Evolutionary conservation across 208 protist genomes (phyloP).

Genomic region (Herpetomonas tarakana): DNA sequence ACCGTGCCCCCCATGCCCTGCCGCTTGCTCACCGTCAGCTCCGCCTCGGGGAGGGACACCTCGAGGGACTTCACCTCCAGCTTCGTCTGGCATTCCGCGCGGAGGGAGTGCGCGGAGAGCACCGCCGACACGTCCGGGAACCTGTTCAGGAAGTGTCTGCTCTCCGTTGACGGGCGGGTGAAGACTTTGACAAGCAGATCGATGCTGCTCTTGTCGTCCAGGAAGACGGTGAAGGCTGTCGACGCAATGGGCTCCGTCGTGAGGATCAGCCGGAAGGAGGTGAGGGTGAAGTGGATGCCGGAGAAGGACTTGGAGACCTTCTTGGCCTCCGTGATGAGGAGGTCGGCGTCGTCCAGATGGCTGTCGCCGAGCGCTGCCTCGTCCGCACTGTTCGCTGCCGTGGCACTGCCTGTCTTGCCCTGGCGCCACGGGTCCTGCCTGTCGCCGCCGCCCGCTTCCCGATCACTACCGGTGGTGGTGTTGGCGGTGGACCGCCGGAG

Average conservation of each 20-base stretch:
- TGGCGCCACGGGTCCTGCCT: neutral
- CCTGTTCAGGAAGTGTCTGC: constrained; percentile 17
- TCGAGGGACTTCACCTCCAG: constrained; percentile 88
- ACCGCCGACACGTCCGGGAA: constrained; percentile 33
- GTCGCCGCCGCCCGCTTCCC: neutral
- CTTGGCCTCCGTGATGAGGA: neutral
- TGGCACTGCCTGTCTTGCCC: neutral
- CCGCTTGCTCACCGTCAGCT: constrained; percentile 39
- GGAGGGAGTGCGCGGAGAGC: constrained; percentile 41
- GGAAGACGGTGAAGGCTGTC: constrained; percentile 61
- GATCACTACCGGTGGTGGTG: neutral
- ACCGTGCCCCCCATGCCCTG: constrained; percentile 17
- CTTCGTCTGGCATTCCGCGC: constrained; percentile 80
- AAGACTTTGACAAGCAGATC: constrained; percentile 49
- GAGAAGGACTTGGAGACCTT: constrained; percentile 10
- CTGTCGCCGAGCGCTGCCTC: neutral
- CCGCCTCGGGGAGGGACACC: constrained; percentile 57
- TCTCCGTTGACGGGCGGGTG: constrained; percentile 2
- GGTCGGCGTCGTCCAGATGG: no score
- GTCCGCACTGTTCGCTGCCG: neutral
- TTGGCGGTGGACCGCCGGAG: constrained; percentile 8
- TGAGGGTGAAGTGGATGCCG: constrained; percentile 61
- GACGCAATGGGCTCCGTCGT: constrained; percentile 64
- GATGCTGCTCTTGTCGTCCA: constrained; percentile 53
- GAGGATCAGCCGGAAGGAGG: constrained; percentile 56